Percentiles rank a stretch among this genome's conserved stretches.
phyloP scores from a whole-genome alignment of 129 eudicot genomes.

The Oenanthe sinensis region DNA sequence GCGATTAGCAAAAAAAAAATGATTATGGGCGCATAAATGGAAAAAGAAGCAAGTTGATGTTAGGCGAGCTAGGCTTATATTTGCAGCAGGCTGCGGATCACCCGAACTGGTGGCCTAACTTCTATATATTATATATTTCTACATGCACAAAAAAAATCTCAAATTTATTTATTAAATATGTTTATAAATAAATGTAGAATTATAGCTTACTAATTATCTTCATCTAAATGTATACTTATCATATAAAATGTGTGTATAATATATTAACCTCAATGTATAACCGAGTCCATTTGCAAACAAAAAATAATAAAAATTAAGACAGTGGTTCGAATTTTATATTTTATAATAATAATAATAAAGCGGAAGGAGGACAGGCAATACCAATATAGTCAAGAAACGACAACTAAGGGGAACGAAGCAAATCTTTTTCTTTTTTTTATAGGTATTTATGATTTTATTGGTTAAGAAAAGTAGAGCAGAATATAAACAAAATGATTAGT shows the following conservation, averaged over 20 bases:
- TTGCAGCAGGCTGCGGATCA: too few relatives aligned
- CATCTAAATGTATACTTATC: too few relatives aligned
- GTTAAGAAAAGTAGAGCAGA: neutral
- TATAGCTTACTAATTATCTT: too few relatives aligned
- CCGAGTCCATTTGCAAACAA: neutral
- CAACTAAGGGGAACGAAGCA: neutral
- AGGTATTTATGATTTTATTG: neutral
- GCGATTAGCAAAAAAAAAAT: too few relatives aligned
- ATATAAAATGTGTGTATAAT: too few relatives aligned
- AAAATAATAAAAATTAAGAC: neutral
- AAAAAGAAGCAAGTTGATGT: neutral
- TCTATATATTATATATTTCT: too few relatives aligned
- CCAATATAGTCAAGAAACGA: constrained; percentile 2
- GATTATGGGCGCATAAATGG: neutral
- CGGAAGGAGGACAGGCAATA: neutral
- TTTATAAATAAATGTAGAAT: too few relatives aligned
- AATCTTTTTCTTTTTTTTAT: too few relatives aligned
- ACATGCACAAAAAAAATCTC: too few relatives aligned
- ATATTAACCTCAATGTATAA: neutral
- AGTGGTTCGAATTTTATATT: neutral
- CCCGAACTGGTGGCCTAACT: too few relatives aligned
- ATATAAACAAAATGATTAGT: neutral
- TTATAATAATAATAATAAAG: neutral
- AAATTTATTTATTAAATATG: too few relatives aligned
- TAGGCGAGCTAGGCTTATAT: neutral